Conservation (phyloP, 345 rosid species). For the Leavenworthia alabamica region DNA sequence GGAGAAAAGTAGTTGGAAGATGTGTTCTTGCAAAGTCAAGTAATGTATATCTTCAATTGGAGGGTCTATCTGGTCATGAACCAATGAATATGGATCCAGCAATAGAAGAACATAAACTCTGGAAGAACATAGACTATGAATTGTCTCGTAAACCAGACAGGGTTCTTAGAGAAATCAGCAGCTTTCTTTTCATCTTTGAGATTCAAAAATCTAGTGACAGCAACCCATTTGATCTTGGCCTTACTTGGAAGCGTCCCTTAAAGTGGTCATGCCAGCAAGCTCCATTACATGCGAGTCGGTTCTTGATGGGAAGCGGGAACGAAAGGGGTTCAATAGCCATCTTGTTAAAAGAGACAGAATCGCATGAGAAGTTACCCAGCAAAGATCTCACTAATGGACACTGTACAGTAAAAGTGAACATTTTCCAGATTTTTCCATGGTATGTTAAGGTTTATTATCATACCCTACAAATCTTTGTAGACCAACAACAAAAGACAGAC, state of each 20-base stretch:
- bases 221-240: constrained; percentile 60
- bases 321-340: constrained; percentile 96
- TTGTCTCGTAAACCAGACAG: constrained; percentile 61
- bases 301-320: constrained; percentile 95
- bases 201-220: constrained; percentile 50
- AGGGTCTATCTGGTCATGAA: constrained; percentile 40
- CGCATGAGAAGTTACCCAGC: constrained; percentile 24
- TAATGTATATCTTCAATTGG: constrained; percentile 68
- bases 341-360: constrained; percentile 53
- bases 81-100: constrained; percentile 32
- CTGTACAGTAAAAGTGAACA: constrained; percentile 51
- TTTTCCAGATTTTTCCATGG: constrained; percentile 98
- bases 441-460: constrained; percentile 83
- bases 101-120: constrained; percentile 20
- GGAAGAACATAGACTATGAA: constrained; percentile 39
- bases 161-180: constrained; percentile 45
- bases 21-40: constrained; percentile 77
- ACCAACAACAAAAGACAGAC: constrained; percentile 46
- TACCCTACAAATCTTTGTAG: constrained; percentile 62
- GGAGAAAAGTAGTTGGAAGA: constrained; percentile 56
- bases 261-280: constrained; percentile 64
- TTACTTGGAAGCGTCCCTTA: constrained; percentile 66
- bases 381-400: constrained; percentile 22
- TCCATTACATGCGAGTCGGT: constrained; percentile 74
- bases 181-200: constrained; percentile 48